Base-by-base conservation (phyloP, 305 asterid species). In the Solanum hybrid region DNA sequence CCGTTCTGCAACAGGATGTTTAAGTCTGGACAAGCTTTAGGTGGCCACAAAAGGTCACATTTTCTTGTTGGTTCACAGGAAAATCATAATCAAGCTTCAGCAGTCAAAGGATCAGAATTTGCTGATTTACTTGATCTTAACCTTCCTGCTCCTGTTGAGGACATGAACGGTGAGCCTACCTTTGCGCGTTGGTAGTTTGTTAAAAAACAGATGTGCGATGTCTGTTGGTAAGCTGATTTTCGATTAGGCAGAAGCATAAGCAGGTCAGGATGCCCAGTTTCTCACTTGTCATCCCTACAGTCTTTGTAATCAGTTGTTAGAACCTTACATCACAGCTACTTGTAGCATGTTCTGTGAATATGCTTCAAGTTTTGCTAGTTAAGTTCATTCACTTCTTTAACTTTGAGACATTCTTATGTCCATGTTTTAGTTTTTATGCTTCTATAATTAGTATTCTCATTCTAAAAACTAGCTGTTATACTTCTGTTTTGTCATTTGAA, bases 31-130 rank as follows among this genome's bases (percentile, higher is more conserved):
- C 98, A 95, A 90, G 97, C 97, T 15, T 93, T 95, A 86, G 97
- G 97, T 32, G 98, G 98, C 32, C 98, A 95, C 89, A 95, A 95
- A 90, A 93, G 98, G 93, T 95, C 96, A 10, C 98, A 95, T 93
- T 94, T 95, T 81, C 88, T 95, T 17, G 94, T 92, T 89, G 94
- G 95, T 11, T 91, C 92, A 34, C 93, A 87, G 88, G 95, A 87
- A 79, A 93, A 61, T 24, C 73, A 79, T 7, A 61, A 88, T 22
- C 89, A 87, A 70, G 83, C 82, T 83, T 93, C 89, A 26, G 31
- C 87, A 75, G n/a, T 45, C 57, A 31, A 94, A 94, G 91, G 94
- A 22, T 65, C 73, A 29, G 93, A 91, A n/a, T 39, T 80, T 65
- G 90, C 89, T 76, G 97, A 93, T 87, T 91, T 97, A 92, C 95